Conservation (phyloP, 331 rosid genomes). For the Ulmus americana region DNA sequence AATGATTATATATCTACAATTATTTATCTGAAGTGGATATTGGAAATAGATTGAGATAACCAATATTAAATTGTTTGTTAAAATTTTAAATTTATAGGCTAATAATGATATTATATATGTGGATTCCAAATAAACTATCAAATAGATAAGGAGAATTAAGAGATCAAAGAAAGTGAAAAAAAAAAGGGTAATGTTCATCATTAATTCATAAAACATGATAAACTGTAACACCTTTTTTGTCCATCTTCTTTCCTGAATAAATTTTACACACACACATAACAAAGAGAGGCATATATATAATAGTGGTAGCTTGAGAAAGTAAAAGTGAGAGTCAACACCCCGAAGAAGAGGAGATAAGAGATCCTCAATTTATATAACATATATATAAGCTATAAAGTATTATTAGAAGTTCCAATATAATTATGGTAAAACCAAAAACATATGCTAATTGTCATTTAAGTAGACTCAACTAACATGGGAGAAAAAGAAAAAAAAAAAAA, state of each 20-base stretch:
- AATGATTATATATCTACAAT: background rate
- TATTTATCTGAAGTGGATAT: background rate
- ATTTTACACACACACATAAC: no score
- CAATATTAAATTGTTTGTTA: no score
- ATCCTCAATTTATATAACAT: background rate
- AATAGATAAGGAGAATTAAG: no score
- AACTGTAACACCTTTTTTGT: no score
- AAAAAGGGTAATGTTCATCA: no score
- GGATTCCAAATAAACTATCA: no score
- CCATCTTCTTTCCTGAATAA: no score
- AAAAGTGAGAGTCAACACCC: background rate
- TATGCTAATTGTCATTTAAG: background rate
- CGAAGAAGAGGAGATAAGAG: background rate
- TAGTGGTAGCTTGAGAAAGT: background rate
- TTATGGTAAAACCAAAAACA: background rate
- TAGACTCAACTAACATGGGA: conserved; percentile 35
- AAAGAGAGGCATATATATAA: background rate
- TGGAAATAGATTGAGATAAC: background rate
- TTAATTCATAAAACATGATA: no score
- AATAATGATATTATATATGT: no score
- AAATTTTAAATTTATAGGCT: no score
- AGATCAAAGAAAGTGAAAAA: no score
- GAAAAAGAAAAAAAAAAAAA: conserved; percentile 11
- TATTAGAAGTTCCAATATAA: background rate
- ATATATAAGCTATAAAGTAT: background rate